These are phyloP conservation scores for Hibiscus trionum DNA, from an alignment of 345 rosid species.

Conservation along the genomic window DNA sequence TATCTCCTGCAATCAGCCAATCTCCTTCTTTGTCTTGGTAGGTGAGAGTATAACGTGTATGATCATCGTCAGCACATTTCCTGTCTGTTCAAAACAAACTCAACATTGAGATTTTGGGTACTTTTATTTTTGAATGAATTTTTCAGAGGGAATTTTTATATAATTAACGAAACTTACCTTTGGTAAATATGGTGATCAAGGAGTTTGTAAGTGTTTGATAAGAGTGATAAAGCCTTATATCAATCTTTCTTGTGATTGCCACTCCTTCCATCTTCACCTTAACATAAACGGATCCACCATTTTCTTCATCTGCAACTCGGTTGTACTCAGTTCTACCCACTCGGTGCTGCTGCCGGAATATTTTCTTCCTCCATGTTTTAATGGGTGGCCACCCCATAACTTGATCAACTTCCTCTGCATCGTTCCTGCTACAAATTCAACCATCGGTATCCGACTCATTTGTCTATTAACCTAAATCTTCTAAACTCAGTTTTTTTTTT, in stretches of 20 bases:
- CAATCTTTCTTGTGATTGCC: conserved; percentile 52
- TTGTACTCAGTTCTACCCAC: conserved; percentile 6
- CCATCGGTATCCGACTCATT: no score
- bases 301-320: conserved; percentile 9
- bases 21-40: conserved; percentile 63
- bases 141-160: no score
- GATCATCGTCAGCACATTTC: conserved; percentile 19
- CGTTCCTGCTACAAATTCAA: not conserved
- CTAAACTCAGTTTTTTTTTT: no score
- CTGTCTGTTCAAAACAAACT: conserved; percentile 19
- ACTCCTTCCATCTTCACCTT: conserved; percentile 81
- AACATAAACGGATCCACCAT: conserved; percentile 34
- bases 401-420: conserved; percentile 24
- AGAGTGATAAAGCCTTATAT: conserved; percentile 40
- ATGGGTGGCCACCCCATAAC: conserved; percentile 80
- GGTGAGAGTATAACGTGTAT: conserved; percentile 20
- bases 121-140: not conserved
- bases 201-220: conserved; percentile 36
- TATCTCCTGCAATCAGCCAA: conserved; percentile 49
- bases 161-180: conserved; percentile 19
- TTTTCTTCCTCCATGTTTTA: conserved; percentile 55
- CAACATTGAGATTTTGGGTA: not conserved
- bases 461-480: no score
- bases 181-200: conserved; percentile 43
- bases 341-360: conserved; percentile 23